These are phyloP conservation scores for Paecilomyces sp. DNA, from an alignment of 2,329 filamentous ascomycete species.

Conservation along the genomic window DNA sequence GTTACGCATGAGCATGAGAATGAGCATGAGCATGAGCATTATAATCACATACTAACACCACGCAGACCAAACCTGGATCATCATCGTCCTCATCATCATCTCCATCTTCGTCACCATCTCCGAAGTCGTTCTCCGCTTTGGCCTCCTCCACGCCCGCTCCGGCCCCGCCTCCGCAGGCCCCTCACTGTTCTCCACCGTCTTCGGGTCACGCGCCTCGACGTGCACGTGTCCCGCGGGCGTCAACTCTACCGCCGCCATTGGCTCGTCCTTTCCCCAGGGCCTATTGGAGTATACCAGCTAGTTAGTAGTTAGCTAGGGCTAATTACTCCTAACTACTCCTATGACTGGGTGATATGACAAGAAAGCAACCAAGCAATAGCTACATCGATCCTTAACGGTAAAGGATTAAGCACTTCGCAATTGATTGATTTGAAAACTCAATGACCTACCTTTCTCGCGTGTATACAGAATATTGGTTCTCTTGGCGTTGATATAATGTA, in stretches of 20 bases:
- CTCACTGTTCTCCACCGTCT: conserved; percentile 9
- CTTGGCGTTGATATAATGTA: background rate
- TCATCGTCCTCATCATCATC: conserved; percentile 86
- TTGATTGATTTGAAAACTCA: no score
- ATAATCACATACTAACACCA: background rate
- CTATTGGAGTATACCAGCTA: background rate
- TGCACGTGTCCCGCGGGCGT: background rate
- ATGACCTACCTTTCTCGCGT: no score
- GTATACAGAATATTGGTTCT: background rate
- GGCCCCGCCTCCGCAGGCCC: conserved; percentile 1
- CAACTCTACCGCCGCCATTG: background rate
- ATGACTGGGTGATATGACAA: no score
- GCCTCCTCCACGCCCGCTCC: conserved; percentile 50
- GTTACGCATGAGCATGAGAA: conserved; percentile 3
- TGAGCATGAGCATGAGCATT: no score
- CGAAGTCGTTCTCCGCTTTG: conserved; percentile 82
- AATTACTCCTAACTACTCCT: no score
- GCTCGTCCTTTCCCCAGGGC: background rate
- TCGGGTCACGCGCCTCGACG: conserved; percentile 7
- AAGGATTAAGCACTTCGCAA: no score
- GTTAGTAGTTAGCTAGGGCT: no score
- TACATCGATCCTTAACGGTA: no score
- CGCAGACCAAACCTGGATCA: conserved; percentile 83
- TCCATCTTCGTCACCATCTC: conserved; percentile 86
- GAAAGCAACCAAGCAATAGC: no score